A percentile compares a stretch with the other conserved stretches of the same genome.
Conservation (phyloP, 177 flowering plant species). For the Vitis hybrid region DNA sequence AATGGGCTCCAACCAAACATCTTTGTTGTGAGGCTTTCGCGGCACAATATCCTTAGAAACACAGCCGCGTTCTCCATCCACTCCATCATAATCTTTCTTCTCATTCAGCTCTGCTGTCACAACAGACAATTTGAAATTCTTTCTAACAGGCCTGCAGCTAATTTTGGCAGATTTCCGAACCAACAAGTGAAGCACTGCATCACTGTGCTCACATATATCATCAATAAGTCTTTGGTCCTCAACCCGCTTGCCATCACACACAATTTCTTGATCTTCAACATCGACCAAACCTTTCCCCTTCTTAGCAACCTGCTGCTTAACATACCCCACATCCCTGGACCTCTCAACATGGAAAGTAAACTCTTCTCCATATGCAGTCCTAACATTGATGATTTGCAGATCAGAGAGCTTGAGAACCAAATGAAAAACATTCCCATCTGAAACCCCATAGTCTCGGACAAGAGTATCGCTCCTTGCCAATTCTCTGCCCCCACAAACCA, state of each 20-base stretch:
- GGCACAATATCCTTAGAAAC: slow-evolving; percentile 9
- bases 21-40: slow-evolving; percentile 27
- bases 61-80: slow-evolving; percentile 8
- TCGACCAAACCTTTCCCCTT: slow-evolving; percentile 26
- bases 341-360: slow-evolving; percentile 43
- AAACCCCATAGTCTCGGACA: slow-evolving; percentile 50
- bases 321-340: slow-evolving; percentile 47
- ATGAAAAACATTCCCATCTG: slow-evolving; percentile 55
- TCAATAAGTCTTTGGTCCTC: slow-evolving; percentile 47
- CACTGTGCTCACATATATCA: slow-evolving; percentile 43
- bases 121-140: slow-evolving; percentile 50
- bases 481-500: slow-evolving; percentile 57
- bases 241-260: slow-evolving; percentile 45
- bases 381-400: slow-evolving; percentile 47
- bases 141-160: slow-evolving; percentile 38
- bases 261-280: slow-evolving; percentile 42
- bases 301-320: slow-evolving; percentile 46
- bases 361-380: slow-evolving; percentile 47
- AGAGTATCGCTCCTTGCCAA: slow-evolving; percentile 43
- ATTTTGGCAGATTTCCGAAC: slow-evolving; percentile 50
- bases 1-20: slow-evolving; percentile 37
- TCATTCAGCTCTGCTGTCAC: slow-evolving; percentile 32
- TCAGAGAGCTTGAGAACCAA: slow-evolving; percentile 50
- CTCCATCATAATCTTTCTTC: slow-evolving; percentile 20
- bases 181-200: slow-evolving; percentile 53